These are phyloP conservation scores for Raphidocelis subcapitata DNA, from an alignment of 139 green algal species.

Conservation along the genomic window DNA sequence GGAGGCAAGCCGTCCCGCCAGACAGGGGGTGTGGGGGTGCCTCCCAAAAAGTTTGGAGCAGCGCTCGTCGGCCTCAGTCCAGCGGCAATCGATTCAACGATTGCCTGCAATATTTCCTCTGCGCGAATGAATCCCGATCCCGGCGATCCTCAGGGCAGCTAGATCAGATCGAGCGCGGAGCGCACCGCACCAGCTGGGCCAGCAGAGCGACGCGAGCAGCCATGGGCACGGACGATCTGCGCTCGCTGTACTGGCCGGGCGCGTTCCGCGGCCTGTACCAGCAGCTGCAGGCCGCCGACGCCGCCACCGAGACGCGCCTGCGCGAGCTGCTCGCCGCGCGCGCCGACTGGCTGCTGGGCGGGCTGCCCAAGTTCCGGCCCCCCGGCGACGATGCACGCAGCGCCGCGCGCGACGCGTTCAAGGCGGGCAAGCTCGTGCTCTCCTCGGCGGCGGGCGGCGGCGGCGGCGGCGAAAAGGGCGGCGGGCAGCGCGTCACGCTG, in stretches of 20 bases:
- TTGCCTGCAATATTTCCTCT: too few species aligned
- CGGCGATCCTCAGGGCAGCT: too few species aligned
- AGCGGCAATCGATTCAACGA: too few species aligned
- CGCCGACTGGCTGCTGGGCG: slow-evolving; percentile 25
- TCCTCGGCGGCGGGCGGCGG: too few species aligned
- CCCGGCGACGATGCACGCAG: slow-evolving; percentile 27
- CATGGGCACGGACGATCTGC: slow-evolving; percentile 10
- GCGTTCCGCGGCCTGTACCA: slow-evolving; percentile 11
- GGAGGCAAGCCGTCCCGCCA: too few species aligned
- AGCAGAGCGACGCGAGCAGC: too few species aligned
- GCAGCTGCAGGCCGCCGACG: slow-evolving; percentile 19
- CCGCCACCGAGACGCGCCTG: neutral
- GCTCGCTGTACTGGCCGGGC: slow-evolving; percentile 6
- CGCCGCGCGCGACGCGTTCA: slow-evolving; percentile 2
- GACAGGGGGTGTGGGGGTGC: too few species aligned
- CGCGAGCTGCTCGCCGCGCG: slow-evolving; percentile 18
- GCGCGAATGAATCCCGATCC: too few species aligned
- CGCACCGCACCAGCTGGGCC: too few species aligned
- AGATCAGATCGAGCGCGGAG: too few species aligned
- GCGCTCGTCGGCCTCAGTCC: too few species aligned
- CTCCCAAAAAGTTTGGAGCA: too few species aligned
- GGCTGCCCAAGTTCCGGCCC: slow-evolving; percentile 14
- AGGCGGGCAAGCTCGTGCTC: slow-evolving; percentile 6
- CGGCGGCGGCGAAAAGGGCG: slow-evolving; percentile 12
- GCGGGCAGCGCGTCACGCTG: slow-evolving; percentile 25